A percentile compares a stretch with the other conserved stretches of the same genome.
Evolutionary conservation across 352 stramenopile species (phyloP).

Genomic region (Phytopythium sindhum): DNA sequence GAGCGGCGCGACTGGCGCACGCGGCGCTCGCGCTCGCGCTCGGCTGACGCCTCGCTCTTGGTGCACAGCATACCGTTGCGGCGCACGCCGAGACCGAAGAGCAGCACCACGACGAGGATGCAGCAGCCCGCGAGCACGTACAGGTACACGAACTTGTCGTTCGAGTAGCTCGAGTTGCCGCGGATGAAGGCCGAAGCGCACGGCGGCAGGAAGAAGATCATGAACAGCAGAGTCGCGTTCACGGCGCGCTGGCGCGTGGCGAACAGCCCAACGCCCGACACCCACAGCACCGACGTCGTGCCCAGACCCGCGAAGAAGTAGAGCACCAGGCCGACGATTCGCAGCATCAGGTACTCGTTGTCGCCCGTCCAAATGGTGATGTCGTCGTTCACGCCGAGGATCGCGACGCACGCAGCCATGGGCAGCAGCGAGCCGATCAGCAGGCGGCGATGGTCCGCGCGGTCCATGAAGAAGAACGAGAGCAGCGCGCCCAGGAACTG

Average conservation of each 20-base stretch:
- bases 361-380: slow-evolving; percentile 47
- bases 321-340: slow-evolving; percentile 59
- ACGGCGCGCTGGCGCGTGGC: slow-evolving; percentile 54
- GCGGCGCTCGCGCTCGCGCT: slow-evolving; percentile 48
- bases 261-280: slow-evolving; percentile 72
- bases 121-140: slow-evolving; percentile 47
- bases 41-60: slow-evolving; percentile 49
- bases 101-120: slow-evolving; percentile 34
- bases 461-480: slow-evolving; percentile 87
- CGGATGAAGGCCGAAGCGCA: slow-evolving; percentile 43
- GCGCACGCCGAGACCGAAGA: slow-evolving; percentile 52
- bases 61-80: slow-evolving; percentile 74
- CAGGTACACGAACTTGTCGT: slow-evolving; percentile 55
- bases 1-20: slow-evolving; percentile 48
- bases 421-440: slow-evolving; percentile 67
- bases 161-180: slow-evolving; percentile 21
- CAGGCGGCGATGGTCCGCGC: slow-evolving; percentile 70
- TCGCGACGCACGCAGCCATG: slow-evolving; percentile 35
- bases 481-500: slow-evolving; percentile 73
- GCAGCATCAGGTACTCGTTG: slow-evolving; percentile 59
- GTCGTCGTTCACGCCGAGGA: slow-evolving; percentile 59
- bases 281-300: slow-evolving; percentile 69
- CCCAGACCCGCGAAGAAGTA: slow-evolving; percentile 83
- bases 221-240: slow-evolving; percentile 65
- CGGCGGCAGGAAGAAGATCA: slow-evolving; percentile 71